phyloP scores from a whole-genome alignment of 805 yeast genomes.

The Kazachstania martiniae region DNA sequence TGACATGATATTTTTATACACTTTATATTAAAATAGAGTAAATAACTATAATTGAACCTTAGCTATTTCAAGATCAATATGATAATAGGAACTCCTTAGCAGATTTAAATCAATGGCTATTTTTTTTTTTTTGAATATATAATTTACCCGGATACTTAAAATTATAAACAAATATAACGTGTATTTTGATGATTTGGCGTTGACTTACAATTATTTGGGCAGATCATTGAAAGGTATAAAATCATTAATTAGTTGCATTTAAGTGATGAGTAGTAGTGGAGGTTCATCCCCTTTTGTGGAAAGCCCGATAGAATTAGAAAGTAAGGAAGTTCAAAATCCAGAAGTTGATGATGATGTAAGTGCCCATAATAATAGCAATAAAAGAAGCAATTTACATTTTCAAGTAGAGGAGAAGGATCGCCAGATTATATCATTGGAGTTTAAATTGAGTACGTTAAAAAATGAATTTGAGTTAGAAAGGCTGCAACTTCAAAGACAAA shows the following conservation, averaged over 20 bases:
- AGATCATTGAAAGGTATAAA: too few relatives aligned
- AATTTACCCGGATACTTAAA: too few relatives aligned
- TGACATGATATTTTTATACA: conserved; percentile 8
- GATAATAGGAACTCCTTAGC: too few relatives aligned
- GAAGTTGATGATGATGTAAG: background rate
- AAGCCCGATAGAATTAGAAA: conserved; percentile 14
- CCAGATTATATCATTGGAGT: conserved; percentile 26
- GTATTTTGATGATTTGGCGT: too few relatives aligned
- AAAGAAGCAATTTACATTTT: background rate
- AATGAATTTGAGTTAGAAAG: conserved; percentile 30
- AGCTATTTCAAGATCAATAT: too few relatives aligned
- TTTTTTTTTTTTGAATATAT: too few relatives aligned
- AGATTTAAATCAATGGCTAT: too few relatives aligned
- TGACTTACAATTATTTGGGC: too few relatives aligned
- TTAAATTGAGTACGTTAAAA: conserved; percentile 29
- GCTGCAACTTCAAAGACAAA: conserved; percentile 16
- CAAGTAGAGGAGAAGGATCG: conserved; percentile 9
- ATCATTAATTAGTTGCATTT: too few relatives aligned
- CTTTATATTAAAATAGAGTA: too few relatives aligned
- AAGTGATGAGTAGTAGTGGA: conserved; percentile 18
- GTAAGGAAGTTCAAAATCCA: background rate
- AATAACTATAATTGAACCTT: too few relatives aligned
- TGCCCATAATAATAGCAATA: background rate
- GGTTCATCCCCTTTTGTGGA: conserved; percentile 32
- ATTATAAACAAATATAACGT: too few relatives aligned